Base-by-base conservation (phyloP, 2,329 filamentous ascomycete genomes). In the Aotearoamyces nothofagi region DNA sequence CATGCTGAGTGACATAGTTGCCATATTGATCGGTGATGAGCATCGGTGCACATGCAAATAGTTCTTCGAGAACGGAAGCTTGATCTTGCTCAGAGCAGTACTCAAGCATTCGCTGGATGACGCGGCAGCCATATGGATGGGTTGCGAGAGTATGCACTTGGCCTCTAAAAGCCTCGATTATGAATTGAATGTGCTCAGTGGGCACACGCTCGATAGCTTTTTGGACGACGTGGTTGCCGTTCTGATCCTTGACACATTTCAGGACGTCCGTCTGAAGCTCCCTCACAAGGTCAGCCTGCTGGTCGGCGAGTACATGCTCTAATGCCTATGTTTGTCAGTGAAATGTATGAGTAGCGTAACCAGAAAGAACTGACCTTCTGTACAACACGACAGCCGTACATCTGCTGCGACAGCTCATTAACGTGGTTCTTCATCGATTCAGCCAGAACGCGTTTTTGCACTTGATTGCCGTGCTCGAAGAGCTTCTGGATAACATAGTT, bases 401-500 rank as follows among this genome's bases (percentile, higher is more conserved):
- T 83, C 51, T 94, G 81, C 35, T 72, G 61, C 1, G 86, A 92
- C 29, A 98, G 57, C 17, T 74, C 68, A 25, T 80, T 58, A 9
- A 96, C 73, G 46, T 86, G 80, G 5, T 79, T 79, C 50, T 78
- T 81, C 84, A 96, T 94, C 51, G 80, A 74, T 38, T 74, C 72
- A 1, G 83, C 84, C 23, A 98, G 56, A 3, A 79, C 66, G 52
- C 78, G 84, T 60, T 98, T 98, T 57, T 98, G 90, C 0, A 76
- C 68, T 53, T 93, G 86, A 41, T 83, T 92, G 22, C 90, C 87
- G 50, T 96, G 83, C 50, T 96, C 87, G 37, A 96, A 94, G 49
- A 96, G 76, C 51, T 94, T 96, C 47, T 98, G 90, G 22, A 96
- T 86, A 19, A 98, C 90, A 47, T 96, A 98, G 52, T 98, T 98